These are phyloP conservation scores for Mycena belliarum DNA, from an alignment of 768 basidiomycete genomes.

Conservation along the genomic window DNA sequence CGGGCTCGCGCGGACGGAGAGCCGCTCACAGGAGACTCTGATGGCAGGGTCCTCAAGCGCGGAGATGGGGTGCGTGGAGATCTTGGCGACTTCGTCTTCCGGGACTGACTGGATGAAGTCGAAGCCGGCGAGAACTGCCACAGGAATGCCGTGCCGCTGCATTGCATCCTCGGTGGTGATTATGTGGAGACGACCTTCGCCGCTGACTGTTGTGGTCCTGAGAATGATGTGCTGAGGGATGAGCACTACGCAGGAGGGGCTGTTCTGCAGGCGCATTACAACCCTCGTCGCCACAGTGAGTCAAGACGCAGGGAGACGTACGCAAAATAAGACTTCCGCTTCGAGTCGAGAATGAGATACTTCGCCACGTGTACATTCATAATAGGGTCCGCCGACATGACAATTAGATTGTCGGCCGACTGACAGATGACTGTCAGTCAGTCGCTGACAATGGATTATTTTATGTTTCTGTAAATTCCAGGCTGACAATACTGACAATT, in stretches of 20 bases:
- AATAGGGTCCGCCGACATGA: too few species aligned
- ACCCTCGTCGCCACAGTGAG: too few species aligned
- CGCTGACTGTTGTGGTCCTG: background rate
- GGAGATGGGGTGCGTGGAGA: background rate
- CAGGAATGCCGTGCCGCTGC: too few species aligned
- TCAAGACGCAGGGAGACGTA: too few species aligned
- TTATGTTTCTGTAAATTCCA: too few species aligned
- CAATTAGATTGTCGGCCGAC: too few species aligned
- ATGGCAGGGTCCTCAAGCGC: background rate
- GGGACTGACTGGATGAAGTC: background rate
- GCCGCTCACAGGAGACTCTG: background rate
- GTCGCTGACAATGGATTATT: too few species aligned
- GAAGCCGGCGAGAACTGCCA: too few species aligned
- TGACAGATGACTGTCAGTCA: too few species aligned
- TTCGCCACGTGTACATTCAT: too few species aligned
- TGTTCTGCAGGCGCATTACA: too few species aligned
- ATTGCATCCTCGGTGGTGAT: background rate
- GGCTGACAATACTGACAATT: too few species aligned
- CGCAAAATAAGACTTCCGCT: background rate
- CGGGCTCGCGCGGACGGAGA: background rate
- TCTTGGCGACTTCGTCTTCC: background rate
- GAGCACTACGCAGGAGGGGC: background rate
- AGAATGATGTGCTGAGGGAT: background rate
- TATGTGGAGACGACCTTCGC: background rate
- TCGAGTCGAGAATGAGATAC: constrained; percentile 5